Evolutionary conservation across 768 basidiomycete species (phyloP), one percentile per base, ranked within the genome.

Genomic region (Hypsizygus marmoreus): DNA sequence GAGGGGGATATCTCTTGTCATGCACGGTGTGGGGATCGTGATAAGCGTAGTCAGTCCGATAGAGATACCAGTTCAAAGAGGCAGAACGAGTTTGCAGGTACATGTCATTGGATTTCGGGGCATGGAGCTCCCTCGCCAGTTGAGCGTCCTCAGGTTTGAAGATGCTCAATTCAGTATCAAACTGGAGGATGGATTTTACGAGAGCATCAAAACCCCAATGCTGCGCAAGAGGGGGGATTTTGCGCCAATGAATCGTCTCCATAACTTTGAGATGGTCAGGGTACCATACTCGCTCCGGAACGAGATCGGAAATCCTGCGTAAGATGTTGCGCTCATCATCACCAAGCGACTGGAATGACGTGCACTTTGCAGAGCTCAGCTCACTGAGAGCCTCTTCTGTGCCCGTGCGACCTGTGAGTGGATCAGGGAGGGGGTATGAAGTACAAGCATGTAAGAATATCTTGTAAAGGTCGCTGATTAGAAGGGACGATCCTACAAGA

Each of bases 371-470:
- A 0, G 72, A 73, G 9, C 48, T 48, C 19, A 80, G 57, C 33
- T 69, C 55, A 37, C 61, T 51, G 14, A 78, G 52, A 1, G 76
- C 76, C 35, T 77, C 67, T 30, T 74, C 68, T 1, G 69, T 68
- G 3, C 78, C 78, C 0, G 71, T 72, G 6, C 69, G 68, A 13
- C 54, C 51, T 0, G 70, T 74, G 14, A 80, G 59, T 3, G 74
- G 72, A 56, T 80, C 77, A 9, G 64, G 60, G 12, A 71, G 55
- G 35, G 66, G 66, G 33, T 70, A 65, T 20, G 70, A 70, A 2
- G 69, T 77, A 2, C 76, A 45, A 13, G 73, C 71, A 33, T 80
- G 79, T 12, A 80, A 61, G 40, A 74, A 74, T 2, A 68, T 60
- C 35, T 61, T 63, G 43, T 64, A 75, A 6, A 77, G 57, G 26